Base-by-base conservation (phyloP, 306 rosid species). In the Hippophae gyantsensis region DNA sequence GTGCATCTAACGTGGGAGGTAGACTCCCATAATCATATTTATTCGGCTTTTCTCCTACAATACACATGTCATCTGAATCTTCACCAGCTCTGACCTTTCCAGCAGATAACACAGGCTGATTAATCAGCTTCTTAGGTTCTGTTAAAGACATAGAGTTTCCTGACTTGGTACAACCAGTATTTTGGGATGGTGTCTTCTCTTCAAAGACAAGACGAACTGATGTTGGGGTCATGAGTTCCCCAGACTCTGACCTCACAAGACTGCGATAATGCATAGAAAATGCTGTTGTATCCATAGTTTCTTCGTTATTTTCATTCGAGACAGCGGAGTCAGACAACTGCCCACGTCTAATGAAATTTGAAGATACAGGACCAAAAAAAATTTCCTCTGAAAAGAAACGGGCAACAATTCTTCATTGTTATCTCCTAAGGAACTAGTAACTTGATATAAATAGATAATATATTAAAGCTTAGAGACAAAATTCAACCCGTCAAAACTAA, bases 251-350 rank as follows among this genome's bases (percentile, higher is more conserved):
- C 60, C 74, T 77, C 3, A 87, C 96, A 65, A 92, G 73, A 61
- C 96, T 92, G 52, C 86, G 89, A 64, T 83, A 92, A 74, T 92
- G 99, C 93, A 88, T 46, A 7, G 99, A 92, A 78, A 92, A 92
- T 6, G 88, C 85, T 0, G 90, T 92, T 3, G 95, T 83, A 58
- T 92, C 99, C 96, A 92, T 79, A 2, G 99, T 92, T 58, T 83
- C 79, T 32, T 89, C 97, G 52, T 72, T 76, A 25, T 75, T 60
- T 13, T 73, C 81, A 75, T 82, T 88, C 0, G 95, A 88, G 25
- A 74, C 88, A 48, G 77, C 86, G 1, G 88, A 83, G 65, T 83
- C 93, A 3, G 85, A 83, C 44, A 92, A 64, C 44, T 76, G 79
- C 40, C 78, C 86, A 1, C 93, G 88, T 67, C 87, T 75, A 57